Base-by-base conservation (phyloP, 2,329 filamentous ascomycete genomes). In the Beauveria scarabaeidicola region DNA sequence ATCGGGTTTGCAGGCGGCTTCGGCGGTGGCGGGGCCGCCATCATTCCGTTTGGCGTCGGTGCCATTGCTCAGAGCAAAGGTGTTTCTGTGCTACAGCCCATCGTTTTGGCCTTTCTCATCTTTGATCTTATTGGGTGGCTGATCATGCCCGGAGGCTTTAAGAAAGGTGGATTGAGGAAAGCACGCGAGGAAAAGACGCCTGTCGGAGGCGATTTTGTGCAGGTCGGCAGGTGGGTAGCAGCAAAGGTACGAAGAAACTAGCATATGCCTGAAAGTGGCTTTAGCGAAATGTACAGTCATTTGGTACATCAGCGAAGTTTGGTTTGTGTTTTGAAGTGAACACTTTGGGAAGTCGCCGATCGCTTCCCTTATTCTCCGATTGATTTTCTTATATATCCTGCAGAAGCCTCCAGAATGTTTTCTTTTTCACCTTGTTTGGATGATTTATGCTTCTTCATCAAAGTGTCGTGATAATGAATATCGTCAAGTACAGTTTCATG, bases 1-100 rank as follows among this genome's bases (percentile, higher is more conserved):
- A 90, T 95, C 63, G 90, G 90, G 0, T 93, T 95, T 66, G 87
- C 87, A 0, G 85, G 88, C 1, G 89, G 90, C 0, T 85, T 93
- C 69, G 90, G 90, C 3, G 87, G 88, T 0, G 81, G 80, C 2
- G 90, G 90, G 0, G 89, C 86, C 1, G 86, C 88, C 1, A 67
- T 86, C 17, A 70, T 89, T 71, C 78, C 88, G 50, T 77, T 91
- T 78, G 81, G 81, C 0, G 83, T 89, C 0, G 88, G 87, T 3
- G 86, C 85, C 2, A 84, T 90, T 67, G 85, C 87, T 3, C 75
- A 82, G 63, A 75, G 70, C 47, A 78, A 75, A 60, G 82, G 83
- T 0, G 82, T 86, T 0, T 68, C 75, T 61, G 81, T 82, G 2
- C 68, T 86, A 62, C 82, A 85, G 67, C 81, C 83, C 3, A 75